A percentile compares a stretch with the other conserved stretches of the same genome.
These are phyloP conservation scores for Trichophyton equinum DNA, from an alignment of 2,329 filamentous ascomycete species.

Conservation along the genomic window DNA sequence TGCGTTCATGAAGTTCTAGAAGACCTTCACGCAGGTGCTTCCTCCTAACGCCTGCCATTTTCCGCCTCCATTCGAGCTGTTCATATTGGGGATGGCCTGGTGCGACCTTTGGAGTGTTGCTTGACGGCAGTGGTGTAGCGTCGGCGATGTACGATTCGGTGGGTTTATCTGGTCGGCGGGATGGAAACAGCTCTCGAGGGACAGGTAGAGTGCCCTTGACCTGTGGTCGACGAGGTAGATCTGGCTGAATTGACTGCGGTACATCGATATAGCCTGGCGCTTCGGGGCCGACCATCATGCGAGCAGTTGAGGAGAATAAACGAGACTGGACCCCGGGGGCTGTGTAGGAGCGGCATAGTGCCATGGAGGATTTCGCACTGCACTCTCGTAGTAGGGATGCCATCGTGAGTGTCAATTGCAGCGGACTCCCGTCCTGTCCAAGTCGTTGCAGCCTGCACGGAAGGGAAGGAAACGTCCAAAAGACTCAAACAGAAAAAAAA, in stretches of 20 bases:
- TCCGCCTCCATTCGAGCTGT: slow-evolving; percentile 53
- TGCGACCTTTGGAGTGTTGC: slow-evolving; percentile 20
- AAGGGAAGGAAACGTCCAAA: neutral
- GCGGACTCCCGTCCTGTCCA: neutral
- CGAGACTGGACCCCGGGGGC: slow-evolving; percentile 26
- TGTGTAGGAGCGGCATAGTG: slow-evolving; percentile 26
- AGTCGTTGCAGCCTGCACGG: no score
- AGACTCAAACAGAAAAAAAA: slow-evolving; percentile 20
- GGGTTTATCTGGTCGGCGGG: slow-evolving; percentile 49
- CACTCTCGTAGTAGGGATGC: slow-evolving; percentile 10
- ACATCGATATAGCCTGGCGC: slow-evolving; percentile 79
- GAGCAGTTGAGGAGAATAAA: slow-evolving; percentile 28
- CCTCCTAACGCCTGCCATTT: slow-evolving; percentile 60
- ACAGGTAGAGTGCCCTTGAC: slow-evolving; percentile 72
- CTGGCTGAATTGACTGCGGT: slow-evolving; percentile 61
- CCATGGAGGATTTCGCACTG: slow-evolving; percentile 19
- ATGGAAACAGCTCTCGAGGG: slow-evolving; percentile 66
- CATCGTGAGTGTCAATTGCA: slow-evolving; percentile 6
- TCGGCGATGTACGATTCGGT: slow-evolving; percentile 47
- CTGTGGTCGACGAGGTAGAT: slow-evolving; percentile 35
- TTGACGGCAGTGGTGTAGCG: slow-evolving; percentile 44
- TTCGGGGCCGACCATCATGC: slow-evolving; percentile 47
- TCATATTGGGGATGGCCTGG: slow-evolving; percentile 34
- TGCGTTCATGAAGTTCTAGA: slow-evolving; percentile 54
- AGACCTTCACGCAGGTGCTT: slow-evolving; percentile 61